Conservation (phyloP, 805 yeast genomes). For the Metschnikowia proteae region DNA sequence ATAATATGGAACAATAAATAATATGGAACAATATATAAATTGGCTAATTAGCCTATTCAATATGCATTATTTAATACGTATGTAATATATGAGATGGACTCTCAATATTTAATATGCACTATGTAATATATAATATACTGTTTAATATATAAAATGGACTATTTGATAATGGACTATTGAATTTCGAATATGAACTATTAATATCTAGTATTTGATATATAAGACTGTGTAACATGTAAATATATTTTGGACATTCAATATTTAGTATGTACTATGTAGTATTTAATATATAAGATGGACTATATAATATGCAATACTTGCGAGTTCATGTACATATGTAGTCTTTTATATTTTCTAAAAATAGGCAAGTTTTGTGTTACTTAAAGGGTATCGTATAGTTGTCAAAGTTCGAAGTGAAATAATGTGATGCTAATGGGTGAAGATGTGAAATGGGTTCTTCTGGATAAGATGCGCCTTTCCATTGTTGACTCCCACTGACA, state of each 20-base stretch:
- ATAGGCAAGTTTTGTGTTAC: background rate
- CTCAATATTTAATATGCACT: background rate
- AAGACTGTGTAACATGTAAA: background rate
- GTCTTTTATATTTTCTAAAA: no score
- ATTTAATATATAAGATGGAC: background rate
- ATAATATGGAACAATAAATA: no score
- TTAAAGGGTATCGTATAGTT: background rate
- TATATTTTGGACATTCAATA: background rate
- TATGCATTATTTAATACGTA: background rate
- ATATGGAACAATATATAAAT: no score
- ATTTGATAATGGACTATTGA: no score
- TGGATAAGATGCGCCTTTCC: constrained; percentile 32
- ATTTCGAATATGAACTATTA: no score
- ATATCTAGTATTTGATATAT: no score
- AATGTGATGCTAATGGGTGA: background rate
- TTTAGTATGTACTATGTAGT: background rate
- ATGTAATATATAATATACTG: background rate
- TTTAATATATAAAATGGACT: background rate
- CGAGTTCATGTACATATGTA: no score
- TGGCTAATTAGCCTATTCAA: no score
- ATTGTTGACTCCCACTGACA: constrained; percentile 39
- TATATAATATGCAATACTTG: no score
- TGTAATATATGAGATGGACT: no score
- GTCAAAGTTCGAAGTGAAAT: background rate
- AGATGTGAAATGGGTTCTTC: constrained; percentile 29